Percentiles rank a stretch among this genome's conserved stretches.
Conservation (phyloP, 202 grass and related monocot species). For the Digitaria exilis region DNA sequence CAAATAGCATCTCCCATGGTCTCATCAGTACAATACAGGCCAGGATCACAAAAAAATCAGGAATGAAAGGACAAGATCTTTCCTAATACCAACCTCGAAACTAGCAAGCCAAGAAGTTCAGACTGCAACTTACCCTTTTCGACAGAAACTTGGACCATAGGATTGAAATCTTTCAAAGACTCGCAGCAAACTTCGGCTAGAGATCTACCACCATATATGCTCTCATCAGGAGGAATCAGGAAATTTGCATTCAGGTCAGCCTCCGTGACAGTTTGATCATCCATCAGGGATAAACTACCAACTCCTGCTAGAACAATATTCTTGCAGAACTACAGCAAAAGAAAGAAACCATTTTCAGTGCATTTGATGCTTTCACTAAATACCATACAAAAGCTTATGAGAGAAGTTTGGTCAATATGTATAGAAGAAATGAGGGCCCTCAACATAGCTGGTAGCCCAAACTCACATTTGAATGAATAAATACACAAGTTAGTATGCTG, state of each 20-base stretch:
- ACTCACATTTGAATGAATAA: not conserved
- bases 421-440: not conserved
- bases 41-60: not conserved
- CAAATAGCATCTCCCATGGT: not conserved
- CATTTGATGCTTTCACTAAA: not conserved
- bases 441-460: not conserved
- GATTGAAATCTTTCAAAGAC: slow-evolving; percentile 89
- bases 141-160: slow-evolving; percentile 74
- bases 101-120: not conserved
- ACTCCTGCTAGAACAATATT: slow-evolving; percentile 99
- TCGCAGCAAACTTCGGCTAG: slow-evolving; percentile 70
- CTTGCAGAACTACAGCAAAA: slow-evolving; percentile 86
- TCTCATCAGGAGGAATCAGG: slow-evolving; percentile 73
- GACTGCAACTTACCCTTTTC: slow-evolving; percentile 60
- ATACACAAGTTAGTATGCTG: not conserved
- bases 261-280: slow-evolving; percentile 65
- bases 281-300: slow-evolving; percentile 92
- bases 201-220: slow-evolving; percentile 65
- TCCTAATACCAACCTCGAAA: not conserved
- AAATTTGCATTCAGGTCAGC: slow-evolving; percentile 77
- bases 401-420: not conserved
- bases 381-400: not conserved
- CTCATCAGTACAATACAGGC: not conserved
- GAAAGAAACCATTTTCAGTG: slow-evolving; percentile 18
- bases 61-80: not conserved